Evolutionary conservation across 177 flowering plant species (phyloP).

Genomic region (Vitis hybrid): DNA sequence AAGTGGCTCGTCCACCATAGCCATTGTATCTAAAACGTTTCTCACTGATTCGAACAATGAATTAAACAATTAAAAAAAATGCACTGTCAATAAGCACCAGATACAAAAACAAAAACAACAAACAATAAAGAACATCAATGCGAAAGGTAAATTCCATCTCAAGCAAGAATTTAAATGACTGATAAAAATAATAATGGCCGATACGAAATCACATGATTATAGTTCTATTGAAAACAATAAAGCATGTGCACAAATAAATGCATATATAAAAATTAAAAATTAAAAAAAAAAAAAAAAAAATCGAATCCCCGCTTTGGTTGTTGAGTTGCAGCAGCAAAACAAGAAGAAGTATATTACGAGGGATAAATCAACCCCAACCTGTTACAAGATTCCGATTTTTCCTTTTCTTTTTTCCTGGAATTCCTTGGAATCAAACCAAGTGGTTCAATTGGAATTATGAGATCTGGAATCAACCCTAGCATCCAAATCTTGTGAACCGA

Average conservation of each 20-base stretch:
- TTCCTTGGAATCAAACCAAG: neutral
- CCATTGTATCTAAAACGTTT: conserved; percentile 36
- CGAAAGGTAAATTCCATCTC: neutral
- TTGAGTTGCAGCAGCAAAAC: neutral
- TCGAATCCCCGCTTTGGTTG: too few species aligned
- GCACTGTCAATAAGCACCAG: too few species aligned
- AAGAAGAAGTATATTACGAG: neutral
- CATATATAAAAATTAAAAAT: too few species aligned
- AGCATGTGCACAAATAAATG: neutral
- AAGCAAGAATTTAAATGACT: neutral
- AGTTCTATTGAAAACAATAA: neutral
- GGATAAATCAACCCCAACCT: neutral
- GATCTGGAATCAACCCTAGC: conserved; percentile 14
- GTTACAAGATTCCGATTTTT: neutral
- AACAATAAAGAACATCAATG: too few species aligned
- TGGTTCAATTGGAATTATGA: neutral
- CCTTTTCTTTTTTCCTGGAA: neutral
- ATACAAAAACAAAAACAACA: too few species aligned
- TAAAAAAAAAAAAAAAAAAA: too few species aligned
- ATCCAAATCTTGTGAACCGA: conserved; percentile 7
- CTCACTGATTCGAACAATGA: neutral
- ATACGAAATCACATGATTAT: neutral
- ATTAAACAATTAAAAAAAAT: neutral
- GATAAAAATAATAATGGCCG: neutral
- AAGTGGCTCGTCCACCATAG: conserved; percentile 71